These are phyloP conservation scores for Aschersonia sp. DNA, from an alignment of 2,329 filamentous ascomycete species.

Conservation along the genomic window DNA sequence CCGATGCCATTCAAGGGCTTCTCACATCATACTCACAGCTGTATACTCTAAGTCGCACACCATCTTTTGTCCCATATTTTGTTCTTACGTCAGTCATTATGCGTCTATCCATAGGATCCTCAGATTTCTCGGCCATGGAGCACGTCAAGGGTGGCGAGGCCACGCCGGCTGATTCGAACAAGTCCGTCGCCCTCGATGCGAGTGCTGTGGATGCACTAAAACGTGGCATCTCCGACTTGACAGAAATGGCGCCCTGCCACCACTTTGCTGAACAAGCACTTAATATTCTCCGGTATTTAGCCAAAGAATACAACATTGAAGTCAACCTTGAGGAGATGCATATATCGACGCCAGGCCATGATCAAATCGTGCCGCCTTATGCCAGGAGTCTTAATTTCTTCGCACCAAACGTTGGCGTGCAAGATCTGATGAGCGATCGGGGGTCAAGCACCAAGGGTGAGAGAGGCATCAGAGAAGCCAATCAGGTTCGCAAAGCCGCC, in stretches of 20 bases:
- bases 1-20: constrained; percentile 43
- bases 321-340: constrained; percentile 24
- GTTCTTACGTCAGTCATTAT: constrained; percentile 47
- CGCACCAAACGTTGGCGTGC: constrained; percentile 30
- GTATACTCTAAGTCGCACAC: constrained; percentile 42
- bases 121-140: constrained; percentile 11
- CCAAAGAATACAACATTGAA: constrained; percentile 43
- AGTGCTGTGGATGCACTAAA: constrained; percentile 29
- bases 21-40: constrained; percentile 41
- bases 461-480: constrained; percentile 4
- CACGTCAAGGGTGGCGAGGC: constrained; percentile 6
- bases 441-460: constrained; percentile 12
- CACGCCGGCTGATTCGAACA: constrained; percentile 12
- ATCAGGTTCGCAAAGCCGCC: constrained; percentile 12
- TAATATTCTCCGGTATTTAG: constrained; percentile 43
- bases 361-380: constrained; percentile 28
- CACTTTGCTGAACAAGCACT: constrained; percentile 46
- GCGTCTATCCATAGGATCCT: constrained; percentile 39
- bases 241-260: constrained; percentile 47
- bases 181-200: constrained; percentile 20
- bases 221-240: constrained; percentile 41
- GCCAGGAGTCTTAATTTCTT: constrained; percentile 44
- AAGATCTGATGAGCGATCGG: constrained; percentile 35
- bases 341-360: constrained; percentile 20
- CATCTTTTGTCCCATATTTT: constrained; percentile 47